phyloP scores from a whole-genome alignment of 352 stramenopile genomes.

The Phytophthora idaei region DNA sequence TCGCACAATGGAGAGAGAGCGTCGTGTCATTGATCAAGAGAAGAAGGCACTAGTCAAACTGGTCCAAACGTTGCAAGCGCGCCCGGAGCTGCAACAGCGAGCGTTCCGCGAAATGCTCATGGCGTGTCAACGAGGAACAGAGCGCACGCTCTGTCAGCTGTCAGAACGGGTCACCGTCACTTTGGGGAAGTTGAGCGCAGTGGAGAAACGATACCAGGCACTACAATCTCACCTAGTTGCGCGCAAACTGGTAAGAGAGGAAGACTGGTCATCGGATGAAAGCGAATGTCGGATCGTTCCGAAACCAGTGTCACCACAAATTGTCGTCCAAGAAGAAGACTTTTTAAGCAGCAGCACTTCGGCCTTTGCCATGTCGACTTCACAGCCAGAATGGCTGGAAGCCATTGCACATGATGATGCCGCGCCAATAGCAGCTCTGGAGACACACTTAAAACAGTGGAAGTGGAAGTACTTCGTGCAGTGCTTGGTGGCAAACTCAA shows the following conservation, averaged over 20 bases:
- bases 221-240: conserved; percentile 15
- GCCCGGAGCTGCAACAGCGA: conserved; percentile 43
- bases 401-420: conserved; percentile 10
- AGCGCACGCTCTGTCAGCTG: conserved; percentile 35
- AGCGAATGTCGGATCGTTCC: conserved; percentile 5
- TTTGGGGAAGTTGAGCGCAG: conserved; percentile 24
- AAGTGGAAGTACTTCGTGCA: conserved; percentile 43
- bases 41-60: conserved; percentile 34
- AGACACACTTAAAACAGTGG: conserved; percentile 23
- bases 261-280: conserved; percentile 6
- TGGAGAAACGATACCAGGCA: conserved; percentile 24
- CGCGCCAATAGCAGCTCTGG: neutral
- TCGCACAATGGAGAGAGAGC: conserved; percentile 24
- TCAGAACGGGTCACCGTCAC: conserved; percentile 22
- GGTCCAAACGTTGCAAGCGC: conserved; percentile 51
- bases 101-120: conserved; percentile 51
- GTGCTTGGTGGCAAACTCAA: conserved; percentile 23
- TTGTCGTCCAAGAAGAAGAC: conserved; percentile 31
- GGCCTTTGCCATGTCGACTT: conserved; percentile 22
- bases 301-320: conserved; percentile 19
- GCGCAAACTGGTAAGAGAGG: conserved; percentile 4
- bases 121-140: conserved; percentile 39
- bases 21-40: conserved; percentile 25
- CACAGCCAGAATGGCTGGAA: conserved; percentile 28
- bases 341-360: conserved; percentile 21